A percentile compares a stretch with the other conserved stretches of the same genome.
phyloP scores from a whole-genome alignment of 2,329 filamentous ascomycete species.

The Thielaviopsis populi region DNA sequence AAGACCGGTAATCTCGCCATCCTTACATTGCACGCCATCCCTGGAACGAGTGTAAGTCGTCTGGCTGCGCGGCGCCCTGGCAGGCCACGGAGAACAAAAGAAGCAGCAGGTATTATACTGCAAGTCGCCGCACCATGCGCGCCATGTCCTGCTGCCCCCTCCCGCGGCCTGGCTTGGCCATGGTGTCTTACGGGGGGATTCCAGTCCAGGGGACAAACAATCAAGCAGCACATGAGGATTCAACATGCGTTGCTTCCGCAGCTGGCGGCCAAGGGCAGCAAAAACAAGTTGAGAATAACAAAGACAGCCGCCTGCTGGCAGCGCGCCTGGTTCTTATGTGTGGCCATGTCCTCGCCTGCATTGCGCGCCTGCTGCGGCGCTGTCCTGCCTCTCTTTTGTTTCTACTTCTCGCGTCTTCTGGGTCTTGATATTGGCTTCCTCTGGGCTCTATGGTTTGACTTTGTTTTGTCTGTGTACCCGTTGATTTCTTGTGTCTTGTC shows the following conservation, averaged over 20 bases:
- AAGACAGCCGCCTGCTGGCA: neutral
- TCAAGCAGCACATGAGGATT: neutral
- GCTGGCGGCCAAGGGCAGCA: neutral
- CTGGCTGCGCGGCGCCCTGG: neutral
- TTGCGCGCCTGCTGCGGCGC: neutral
- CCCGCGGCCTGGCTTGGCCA: neutral
- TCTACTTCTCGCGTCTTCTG: neutral
- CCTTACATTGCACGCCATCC: neutral
- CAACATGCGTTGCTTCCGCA: neutral
- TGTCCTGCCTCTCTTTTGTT: neutral
- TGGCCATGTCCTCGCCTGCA: neutral
- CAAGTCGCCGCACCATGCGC: neutral
- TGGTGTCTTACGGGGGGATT: conserved; percentile 10
- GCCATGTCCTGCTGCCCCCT: neutral
- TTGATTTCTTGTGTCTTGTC: neutral
- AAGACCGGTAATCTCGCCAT: neutral
- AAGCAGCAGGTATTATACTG: neutral
- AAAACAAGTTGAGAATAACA: neutral
- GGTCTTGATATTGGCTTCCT: neutral
- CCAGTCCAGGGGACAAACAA: neutral
- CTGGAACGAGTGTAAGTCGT: neutral
- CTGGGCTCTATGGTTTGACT: neutral
- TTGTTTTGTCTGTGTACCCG: neutral
- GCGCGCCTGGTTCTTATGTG: neutral
- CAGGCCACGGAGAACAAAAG: neutral